Percentiles rank a stretch among this genome's conserved stretches.
These are phyloP conservation scores for Curvularia sp. DNA, from an alignment of 2,329 filamentous ascomycete species.

Conservation along the genomic window DNA sequence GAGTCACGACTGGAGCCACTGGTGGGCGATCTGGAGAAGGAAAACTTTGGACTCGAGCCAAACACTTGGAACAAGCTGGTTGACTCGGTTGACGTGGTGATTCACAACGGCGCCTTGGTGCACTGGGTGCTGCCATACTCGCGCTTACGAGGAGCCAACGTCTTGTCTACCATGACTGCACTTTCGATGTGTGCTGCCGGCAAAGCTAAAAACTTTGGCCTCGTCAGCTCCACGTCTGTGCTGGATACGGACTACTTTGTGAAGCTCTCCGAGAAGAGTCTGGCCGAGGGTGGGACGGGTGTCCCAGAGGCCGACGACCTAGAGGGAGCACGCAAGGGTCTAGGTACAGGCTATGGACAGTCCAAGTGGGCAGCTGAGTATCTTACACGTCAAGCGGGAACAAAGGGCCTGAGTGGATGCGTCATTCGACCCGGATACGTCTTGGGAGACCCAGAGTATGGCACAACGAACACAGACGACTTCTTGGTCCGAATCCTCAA, in stretches of 20 bases:
- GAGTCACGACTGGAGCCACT: constrained; percentile 68
- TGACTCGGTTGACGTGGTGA: constrained; percentile 70
- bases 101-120: constrained; percentile 75
- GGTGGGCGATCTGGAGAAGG: constrained; percentile 75
- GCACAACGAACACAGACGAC: constrained; percentile 80
- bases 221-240: constrained; percentile 81
- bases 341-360: constrained; percentile 89
- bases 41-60: constrained; percentile 74
- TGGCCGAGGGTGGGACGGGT: constrained; percentile 66
- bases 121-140: constrained; percentile 85
- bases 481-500: constrained; percentile 88
- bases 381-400: constrained; percentile 79
- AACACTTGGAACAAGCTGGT: constrained; percentile 70
- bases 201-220: constrained; percentile 79
- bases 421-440: constrained; percentile 88
- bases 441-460: constrained; percentile 72
- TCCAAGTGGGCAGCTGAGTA: constrained; percentile 82
- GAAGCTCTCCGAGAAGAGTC: constrained; percentile 69
- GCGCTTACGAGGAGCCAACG: constrained; percentile 75
- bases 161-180: constrained; percentile 78
- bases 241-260: constrained; percentile 86
- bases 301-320: constrained; percentile 81
- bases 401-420: constrained; percentile 74
- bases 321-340: constrained; percentile 74
- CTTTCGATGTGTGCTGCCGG: constrained; percentile 77